Evolutionary conservation across 2,329 filamentous ascomycete species (phyloP).

Genomic region (Sporothrix phasma): DNA sequence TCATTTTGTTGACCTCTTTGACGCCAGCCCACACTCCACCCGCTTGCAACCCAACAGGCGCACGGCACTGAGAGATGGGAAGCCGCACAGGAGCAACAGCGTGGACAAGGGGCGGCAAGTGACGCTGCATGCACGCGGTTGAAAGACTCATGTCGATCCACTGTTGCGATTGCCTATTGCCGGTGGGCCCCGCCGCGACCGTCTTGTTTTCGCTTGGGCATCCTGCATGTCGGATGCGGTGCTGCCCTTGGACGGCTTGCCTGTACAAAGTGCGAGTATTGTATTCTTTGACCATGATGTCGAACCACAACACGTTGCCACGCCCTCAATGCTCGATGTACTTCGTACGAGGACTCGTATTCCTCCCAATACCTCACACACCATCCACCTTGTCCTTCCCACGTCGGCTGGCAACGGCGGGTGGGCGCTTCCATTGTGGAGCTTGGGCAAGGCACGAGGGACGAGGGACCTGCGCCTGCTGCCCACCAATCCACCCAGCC

Average conservation of each 20-base stretch:
- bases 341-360: no score
- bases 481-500: conserved; percentile 1
- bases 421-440: conserved; percentile 10
- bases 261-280: no score
- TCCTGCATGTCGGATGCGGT: neutral
- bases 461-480: neutral
- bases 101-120: neutral
- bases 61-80: neutral
- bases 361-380: neutral
- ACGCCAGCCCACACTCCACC: neutral
- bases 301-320: neutral
- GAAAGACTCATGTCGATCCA: neutral
- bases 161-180: neutral
- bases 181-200: neutral
- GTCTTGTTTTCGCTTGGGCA: neutral
- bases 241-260: neutral
- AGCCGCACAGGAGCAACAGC: neutral
- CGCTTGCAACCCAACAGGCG: conserved; percentile 1
- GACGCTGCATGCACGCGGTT: conserved; percentile 5
- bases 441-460: conserved; percentile 9
- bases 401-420: no score
- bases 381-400: neutral
- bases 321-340: no score
- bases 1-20: neutral
- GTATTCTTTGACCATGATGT: neutral